Evolutionary conservation across 768 basidiomycete genomes (phyloP).

Genomic region (Suillus luteus): DNA sequence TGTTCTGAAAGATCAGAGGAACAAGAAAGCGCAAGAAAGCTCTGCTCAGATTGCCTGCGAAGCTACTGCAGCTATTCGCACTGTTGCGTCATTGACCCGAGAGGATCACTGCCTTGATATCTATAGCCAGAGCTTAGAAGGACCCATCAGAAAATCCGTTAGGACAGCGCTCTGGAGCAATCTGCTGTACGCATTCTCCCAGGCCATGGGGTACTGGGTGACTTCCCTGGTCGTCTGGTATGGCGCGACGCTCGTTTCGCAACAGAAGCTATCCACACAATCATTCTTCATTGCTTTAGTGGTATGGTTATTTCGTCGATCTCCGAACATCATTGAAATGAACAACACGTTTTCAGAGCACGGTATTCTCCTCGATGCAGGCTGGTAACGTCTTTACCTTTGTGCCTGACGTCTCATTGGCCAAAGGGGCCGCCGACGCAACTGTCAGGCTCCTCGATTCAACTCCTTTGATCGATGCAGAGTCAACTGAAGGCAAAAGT

Average conservation of each 20-base stretch:
- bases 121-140: slow-evolving; percentile 72
- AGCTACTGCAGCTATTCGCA: slow-evolving; percentile 86
- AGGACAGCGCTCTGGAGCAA: slow-evolving; percentile 64
- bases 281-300: slow-evolving; percentile 85
- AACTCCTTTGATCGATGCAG: slow-evolving; percentile 76
- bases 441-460: slow-evolving; percentile 79
- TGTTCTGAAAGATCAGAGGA: slow-evolving; percentile 81
- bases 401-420: slow-evolving; percentile 87
- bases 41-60: slow-evolving; percentile 92
- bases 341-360: slow-evolving; percentile 45
- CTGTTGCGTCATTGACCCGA: slow-evolving; percentile 85
- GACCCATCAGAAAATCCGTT: slow-evolving; percentile 66
- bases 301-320: slow-evolving; percentile 41
- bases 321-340: not conserved
- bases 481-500: slow-evolving; percentile 62
- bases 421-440: slow-evolving; percentile 72
- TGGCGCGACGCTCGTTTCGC: slow-evolving; percentile 63
- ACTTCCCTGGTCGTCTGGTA: slow-evolving; percentile 86
- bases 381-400: slow-evolving; percentile 83
- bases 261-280: slow-evolving; percentile 51
- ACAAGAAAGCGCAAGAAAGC: slow-evolving; percentile 75
- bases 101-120: slow-evolving; percentile 74
- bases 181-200: slow-evolving; percentile 70
- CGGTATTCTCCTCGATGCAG: slow-evolving; percentile 80
- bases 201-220: slow-evolving; percentile 74